Evolutionary conservation across 2,329 filamentous ascomycete genomes (phyloP), one percentile per base, ranked within the genome.

Genomic region (Penicillium sp.): DNA sequence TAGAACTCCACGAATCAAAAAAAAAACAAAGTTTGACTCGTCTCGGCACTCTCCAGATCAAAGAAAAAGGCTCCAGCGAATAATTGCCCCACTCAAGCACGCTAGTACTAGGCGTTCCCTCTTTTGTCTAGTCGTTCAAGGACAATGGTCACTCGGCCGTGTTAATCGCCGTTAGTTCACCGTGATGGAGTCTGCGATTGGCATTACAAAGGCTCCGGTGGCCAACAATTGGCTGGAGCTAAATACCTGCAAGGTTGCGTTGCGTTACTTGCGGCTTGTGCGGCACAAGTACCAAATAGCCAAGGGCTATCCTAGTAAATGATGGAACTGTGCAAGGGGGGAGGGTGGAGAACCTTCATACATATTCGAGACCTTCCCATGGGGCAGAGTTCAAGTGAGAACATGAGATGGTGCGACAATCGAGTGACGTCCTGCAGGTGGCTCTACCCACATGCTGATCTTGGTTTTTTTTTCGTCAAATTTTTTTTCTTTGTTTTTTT

Each of bases 381-480:
- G 22, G 39, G 22, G 48, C 33, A 44, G 26, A 50, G 29, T 33
- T 53, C 45, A 51, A 63, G 10, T 2, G n/a, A 54, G 51, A 44
- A 49, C 46, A 59, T 41, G 46, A 52, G 59, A 58, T 64, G 51
- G 63, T 62, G 57, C 53, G 57, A 64, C 62, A 60, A 31, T n/a
- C 24, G 43, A 47, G 53, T 56, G 31, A 52, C 19, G 53, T 58
- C 54, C 41, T 55, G 62, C 47, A 29, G 35, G 51, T 37, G 43
- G 50, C 45, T 33, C 41, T 46, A 44, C 44, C 55, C 63, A 61
- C 62, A 61, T 60, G 53, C 51, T 49, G 41, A 56, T 24, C n/a
- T 48, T 43, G 24, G 21, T 9, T 48, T 29, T 26, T 14, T 31
- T 47, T n/a, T 14, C 14, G 14, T 29, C 16, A 27, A 6, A 19